These are phyloP conservation scores for Eucalyptus tenuipes DNA, from an alignment of 345 rosid genomes.

Conservation along the genomic window DNA sequence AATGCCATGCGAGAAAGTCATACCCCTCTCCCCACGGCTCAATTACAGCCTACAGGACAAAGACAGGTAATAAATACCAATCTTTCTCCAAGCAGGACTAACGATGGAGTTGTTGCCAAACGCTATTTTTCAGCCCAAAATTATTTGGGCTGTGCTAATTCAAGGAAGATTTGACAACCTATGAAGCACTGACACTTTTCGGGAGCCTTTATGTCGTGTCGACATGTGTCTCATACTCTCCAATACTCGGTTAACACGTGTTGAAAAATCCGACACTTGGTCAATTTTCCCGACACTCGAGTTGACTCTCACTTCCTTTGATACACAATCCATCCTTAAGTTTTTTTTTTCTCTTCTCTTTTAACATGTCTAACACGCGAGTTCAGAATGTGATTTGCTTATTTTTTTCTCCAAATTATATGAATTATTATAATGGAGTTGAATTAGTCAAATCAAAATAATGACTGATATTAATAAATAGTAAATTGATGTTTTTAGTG, in stretches of 20 bases:
- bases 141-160: not conserved
- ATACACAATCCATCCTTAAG: accelerated
- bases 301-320: accelerated
- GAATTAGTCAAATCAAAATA: too few relatives aligned
- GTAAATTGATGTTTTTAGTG: accelerated
- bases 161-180: not conserved
- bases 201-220: accelerated
- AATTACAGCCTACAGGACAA: not conserved
- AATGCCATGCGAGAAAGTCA: not conserved
- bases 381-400: too few relatives aligned
- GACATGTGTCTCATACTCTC: accelerated
- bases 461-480: accelerated
- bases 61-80: too few relatives aligned
- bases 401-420: too few relatives aligned
- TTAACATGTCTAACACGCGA: accelerated
- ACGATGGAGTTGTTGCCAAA: not conserved
- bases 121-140: not conserved
- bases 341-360: too few relatives aligned
- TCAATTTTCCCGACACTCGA: accelerated
- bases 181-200: accelerated
- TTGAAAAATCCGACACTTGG: too few relatives aligned
- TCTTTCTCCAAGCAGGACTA: too few relatives aligned
- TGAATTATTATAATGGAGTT: accelerated
- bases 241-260: accelerated
- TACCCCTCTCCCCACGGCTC: not conserved